Conservation (phyloP, 1,139 yeast species). For the Magnusiomyces starmeri region DNA sequence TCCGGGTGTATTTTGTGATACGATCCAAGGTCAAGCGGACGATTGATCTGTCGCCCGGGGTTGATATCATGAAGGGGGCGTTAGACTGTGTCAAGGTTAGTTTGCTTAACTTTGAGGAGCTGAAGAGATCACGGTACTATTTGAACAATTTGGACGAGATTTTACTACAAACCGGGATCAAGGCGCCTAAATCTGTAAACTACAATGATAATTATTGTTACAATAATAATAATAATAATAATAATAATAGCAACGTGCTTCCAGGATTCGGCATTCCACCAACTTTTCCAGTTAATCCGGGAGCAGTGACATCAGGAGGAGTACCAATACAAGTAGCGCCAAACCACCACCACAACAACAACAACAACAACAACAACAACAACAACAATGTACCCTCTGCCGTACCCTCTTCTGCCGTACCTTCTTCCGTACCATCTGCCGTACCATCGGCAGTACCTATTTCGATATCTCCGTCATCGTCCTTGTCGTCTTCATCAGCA, state of each 20-base stretch:
- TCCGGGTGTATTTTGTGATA: constrained; percentile 11
- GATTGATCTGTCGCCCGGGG: constrained; percentile 11
- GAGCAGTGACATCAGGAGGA: not conserved
- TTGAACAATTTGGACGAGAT: constrained; percentile 8
- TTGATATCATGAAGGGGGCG: constrained; percentile 11
- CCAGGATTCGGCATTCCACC: no score
- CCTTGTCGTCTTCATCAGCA: not conserved
- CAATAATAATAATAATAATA: not conserved
- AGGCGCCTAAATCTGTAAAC: not conserved
- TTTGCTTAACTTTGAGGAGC: constrained; percentile 8
- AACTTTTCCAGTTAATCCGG: not conserved
- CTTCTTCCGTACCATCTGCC: not conserved
- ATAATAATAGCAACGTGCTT: no score
- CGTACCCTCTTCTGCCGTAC: no score
- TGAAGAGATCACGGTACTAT: constrained; percentile 2
- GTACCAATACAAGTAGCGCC: not conserved
- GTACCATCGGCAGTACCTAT: not conserved
- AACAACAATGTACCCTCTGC: not conserved
- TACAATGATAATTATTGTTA: not conserved
- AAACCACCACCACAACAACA: not conserved
- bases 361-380: constrained; percentile 1
- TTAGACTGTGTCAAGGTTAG: constrained; percentile 14
- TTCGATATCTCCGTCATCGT: not conserved
- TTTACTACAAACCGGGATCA: constrained; percentile 7
- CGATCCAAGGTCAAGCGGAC: constrained; percentile 13